Conservation (phyloP, 176 grass and related monocot species). For the Thinopyrum elongatum region DNA sequence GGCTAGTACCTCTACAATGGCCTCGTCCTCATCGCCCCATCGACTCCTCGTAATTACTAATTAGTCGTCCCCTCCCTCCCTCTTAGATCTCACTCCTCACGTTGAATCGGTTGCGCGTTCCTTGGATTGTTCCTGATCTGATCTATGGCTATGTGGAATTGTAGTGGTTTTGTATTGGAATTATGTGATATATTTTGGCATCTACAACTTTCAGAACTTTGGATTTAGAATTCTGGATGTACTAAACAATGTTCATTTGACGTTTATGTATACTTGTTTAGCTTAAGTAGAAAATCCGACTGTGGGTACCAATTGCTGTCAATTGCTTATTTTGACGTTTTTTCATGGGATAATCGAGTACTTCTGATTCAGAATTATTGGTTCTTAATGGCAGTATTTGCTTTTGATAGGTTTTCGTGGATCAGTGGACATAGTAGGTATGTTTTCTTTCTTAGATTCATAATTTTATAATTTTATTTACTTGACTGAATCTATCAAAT, state of each 20-base stretch:
- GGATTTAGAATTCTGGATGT: constrained; percentile 1
- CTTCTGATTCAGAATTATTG: too few relatives aligned
- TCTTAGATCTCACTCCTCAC: neutral
- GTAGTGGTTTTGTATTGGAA: neutral
- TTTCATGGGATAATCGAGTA: neutral
- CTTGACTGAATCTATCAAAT: too few relatives aligned
- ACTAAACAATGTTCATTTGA: neutral
- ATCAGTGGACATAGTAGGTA: too few relatives aligned
- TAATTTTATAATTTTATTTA: too few relatives aligned
- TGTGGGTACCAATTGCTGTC: neutral
- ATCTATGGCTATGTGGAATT: constrained; percentile 34
- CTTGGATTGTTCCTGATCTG: neutral
- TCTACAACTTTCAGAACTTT: neutral
- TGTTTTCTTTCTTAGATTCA: too few relatives aligned
- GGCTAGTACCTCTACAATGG: constrained; percentile 75
- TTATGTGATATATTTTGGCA: too few relatives aligned
- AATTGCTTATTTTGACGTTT: neutral
- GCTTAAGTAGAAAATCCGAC: neutral
- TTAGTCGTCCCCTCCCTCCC: neutral
- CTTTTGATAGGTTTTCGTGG: neutral
- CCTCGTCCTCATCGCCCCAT: constrained; percentile 79
- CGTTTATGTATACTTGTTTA: neutral
- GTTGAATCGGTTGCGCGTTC: neutral
- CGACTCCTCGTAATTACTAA: constrained; percentile 50
- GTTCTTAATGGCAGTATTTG: neutral